phyloP scores from a whole-genome alignment of 148 eudicot genomes.

The Rhododendron griersonianum region DNA sequence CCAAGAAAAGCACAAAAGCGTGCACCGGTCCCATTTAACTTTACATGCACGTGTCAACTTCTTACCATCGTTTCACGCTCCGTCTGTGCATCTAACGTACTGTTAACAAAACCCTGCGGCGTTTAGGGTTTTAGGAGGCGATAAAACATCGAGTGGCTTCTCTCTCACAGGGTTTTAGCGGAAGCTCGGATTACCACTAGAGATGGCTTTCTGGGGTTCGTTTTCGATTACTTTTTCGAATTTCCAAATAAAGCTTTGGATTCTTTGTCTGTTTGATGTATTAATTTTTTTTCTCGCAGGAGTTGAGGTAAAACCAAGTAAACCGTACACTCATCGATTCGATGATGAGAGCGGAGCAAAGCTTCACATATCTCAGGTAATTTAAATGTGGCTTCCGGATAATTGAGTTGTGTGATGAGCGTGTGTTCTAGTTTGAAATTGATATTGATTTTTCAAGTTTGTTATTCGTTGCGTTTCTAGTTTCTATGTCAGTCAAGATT shows the following conservation, averaged over 20 bases:
- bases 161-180: constrained; percentile 28
- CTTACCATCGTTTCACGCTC: not conserved
- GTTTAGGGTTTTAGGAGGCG: constrained; percentile 18
- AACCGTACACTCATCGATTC: constrained; percentile 34
- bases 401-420: not conserved
- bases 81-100: not conserved
- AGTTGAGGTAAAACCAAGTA: constrained; percentile 48
- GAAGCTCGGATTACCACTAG: not conserved
- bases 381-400: constrained; percentile 1
- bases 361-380: constrained; percentile 74
- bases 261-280: not conserved
- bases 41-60: not conserved
- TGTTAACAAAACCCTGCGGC: not conserved
- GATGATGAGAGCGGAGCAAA: constrained; percentile 40
- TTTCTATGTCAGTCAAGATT: not conserved
- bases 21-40: not conserved
- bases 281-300: constrained; percentile 28
- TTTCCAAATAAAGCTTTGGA: not conserved
- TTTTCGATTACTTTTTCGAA: not conserved
- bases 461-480: not conserved
- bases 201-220: constrained; percentile 61
- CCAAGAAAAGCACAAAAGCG: not conserved
- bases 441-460: not conserved
- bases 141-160: no score
- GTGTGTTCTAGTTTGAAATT: not conserved